These are phyloP conservation scores for Chlamydomonas applanata DNA, from an alignment of 139 green algal genomes.

Conservation along the genomic window DNA sequence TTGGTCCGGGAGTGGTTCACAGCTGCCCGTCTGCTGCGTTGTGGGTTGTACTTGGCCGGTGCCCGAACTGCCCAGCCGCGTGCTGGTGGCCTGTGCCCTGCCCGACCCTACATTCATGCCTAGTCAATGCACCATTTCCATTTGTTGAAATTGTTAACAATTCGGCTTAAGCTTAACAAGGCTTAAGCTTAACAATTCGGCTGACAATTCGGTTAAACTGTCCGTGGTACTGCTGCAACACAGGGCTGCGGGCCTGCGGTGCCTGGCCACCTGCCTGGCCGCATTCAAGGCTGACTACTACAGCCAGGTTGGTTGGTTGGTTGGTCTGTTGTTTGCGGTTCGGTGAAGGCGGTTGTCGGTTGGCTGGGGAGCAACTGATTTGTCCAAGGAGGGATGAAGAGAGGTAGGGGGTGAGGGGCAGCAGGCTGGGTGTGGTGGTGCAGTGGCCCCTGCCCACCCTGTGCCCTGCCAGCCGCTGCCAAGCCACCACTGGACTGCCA, in stretches of 20 bases:
- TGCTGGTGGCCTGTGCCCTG: too few relatives aligned
- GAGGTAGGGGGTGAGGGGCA: background rate
- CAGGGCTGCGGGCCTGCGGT: background rate
- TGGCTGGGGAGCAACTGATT: background rate
- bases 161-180: background rate
- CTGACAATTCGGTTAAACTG: background rate
- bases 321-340: too few relatives aligned
- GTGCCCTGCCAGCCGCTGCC: background rate
- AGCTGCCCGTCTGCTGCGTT: too few relatives aligned
- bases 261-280: constrained; percentile 8
- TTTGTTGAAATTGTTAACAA: too few relatives aligned
- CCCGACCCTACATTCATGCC: too few relatives aligned
- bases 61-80: too few relatives aligned
- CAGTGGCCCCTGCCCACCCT: background rate
- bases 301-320: background rate
- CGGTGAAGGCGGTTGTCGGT: background rate
- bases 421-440: background rate
- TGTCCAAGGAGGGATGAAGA: background rate
- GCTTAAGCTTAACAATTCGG: background rate
- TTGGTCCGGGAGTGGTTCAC: too few relatives aligned
- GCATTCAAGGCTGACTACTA: constrained; percentile 8
- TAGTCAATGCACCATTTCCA: too few relatives aligned
- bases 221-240: background rate
- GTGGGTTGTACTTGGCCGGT: too few relatives aligned
- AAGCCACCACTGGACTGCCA: background rate